Base-by-base conservation (phyloP, 2,329 filamentous ascomycete genomes). In the Chrysoporthe puriensis region DNA sequence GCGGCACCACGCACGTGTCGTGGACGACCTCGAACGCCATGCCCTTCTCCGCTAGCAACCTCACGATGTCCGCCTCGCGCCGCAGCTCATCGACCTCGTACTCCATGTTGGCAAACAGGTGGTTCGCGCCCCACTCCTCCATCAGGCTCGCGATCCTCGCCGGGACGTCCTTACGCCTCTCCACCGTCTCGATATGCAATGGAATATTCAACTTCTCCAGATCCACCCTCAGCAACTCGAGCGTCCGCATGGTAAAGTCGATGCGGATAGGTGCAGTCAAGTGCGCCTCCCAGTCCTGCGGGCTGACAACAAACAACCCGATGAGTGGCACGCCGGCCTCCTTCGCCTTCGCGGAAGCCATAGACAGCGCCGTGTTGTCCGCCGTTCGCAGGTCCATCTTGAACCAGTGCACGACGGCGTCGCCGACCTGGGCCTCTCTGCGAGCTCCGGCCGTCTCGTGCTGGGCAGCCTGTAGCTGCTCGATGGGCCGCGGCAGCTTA, bases 81-180 rank as follows among this genome's bases (percentile, higher is more conserved):
- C 94, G 84, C 67, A 97, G 79, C 79, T 97, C 94, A 75, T 97
- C 94, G 0, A 96, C 93, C 77, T 97, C 94, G 74, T 97, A 97
- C 76, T 97, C 94, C 67, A 94, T 88, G 75, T 97, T 97, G 60
- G 91, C 89, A 73, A 89, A 96, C 2, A 97, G 71, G 73, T 96
- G 91, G 61, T 84, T 90, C 0, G 88, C 90, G 0, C 86, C 87
- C 93, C 93, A 97, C 69, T 88, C 81, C 42, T 87, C 80, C 76
- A 91, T 86, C 52, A 94, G 80, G 63, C 89, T 85, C 1, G 91
- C 72, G 11, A 97, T 82, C 4, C 88, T 82, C 1, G 76, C 77
- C 0, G 89, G 86, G 0, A 96, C 82, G 0, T 83, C 78, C 70
- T 84, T 90, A 44, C 94, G 83, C 73, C 87, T 86, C 64, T 89